These are phyloP conservation scores for Aureobasidium vineae DNA, from an alignment of 2,329 filamentous ascomycete species.

Conservation along the genomic window DNA sequence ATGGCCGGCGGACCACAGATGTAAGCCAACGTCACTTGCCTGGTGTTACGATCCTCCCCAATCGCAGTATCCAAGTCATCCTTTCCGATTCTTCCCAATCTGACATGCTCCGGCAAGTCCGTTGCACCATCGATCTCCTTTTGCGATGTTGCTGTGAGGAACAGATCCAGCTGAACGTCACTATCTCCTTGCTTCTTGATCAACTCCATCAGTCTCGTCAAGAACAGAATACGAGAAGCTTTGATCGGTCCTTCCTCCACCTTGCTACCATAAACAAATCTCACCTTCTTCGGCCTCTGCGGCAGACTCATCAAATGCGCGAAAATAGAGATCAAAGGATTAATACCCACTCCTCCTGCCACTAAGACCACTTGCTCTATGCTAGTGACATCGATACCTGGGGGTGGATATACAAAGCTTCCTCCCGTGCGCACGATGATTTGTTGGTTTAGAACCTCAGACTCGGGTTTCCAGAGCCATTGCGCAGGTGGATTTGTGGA, in stretches of 20 bases:
- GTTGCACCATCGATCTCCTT: constrained; percentile 19
- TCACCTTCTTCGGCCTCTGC: constrained; percentile 46
- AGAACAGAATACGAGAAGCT: constrained; percentile 46
- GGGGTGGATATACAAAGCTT: constrained; percentile 75
- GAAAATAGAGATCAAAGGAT: constrained; percentile 74
- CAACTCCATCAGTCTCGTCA: constrained; percentile 45
- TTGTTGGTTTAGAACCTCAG: constrained; percentile 57
- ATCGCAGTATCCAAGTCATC: constrained; percentile 43
- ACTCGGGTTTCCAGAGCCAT: constrained; percentile 66
- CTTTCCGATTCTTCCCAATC: constrained; percentile 33
- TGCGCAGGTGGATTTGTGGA: constrained; percentile 70
- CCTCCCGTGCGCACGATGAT: constrained; percentile 73
- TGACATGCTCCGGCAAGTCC: constrained; percentile 24
- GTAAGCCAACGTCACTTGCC: constrained; percentile 45
- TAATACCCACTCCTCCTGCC: constrained; percentile 79
- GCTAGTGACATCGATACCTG: constrained; percentile 42
- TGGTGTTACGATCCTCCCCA: constrained; percentile 38
- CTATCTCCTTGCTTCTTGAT: constrained; percentile 29
- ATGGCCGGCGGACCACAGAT: constrained; percentile 51
- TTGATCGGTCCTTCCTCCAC: constrained; percentile 35
- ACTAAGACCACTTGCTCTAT: constrained; percentile 68
- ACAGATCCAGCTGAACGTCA: constrained; percentile 35
- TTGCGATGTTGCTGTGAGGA: constrained; percentile 35
- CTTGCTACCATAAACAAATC: constrained; percentile 64
- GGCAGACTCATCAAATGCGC: constrained; percentile 49